These are phyloP conservation scores for Dioszegia aurantiaca DNA, from an alignment of 768 basidiomycete genomes.

Conservation along the genomic window DNA sequence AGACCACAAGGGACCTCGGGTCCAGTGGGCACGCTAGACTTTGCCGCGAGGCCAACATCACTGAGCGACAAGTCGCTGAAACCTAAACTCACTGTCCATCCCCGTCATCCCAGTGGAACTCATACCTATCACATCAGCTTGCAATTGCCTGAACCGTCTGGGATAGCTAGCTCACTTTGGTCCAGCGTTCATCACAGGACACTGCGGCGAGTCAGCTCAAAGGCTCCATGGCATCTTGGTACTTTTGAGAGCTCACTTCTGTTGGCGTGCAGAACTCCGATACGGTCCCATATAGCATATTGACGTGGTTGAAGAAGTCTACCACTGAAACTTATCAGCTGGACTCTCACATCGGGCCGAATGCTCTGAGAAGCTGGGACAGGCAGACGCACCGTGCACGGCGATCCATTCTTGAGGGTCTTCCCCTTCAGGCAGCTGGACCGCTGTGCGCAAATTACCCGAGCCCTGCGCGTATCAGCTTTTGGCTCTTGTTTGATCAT, in stretches of 20 bases:
- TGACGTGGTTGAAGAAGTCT: constrained; percentile 99
- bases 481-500: constrained; percentile 21
- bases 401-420: constrained; percentile 99
- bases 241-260: constrained; percentile 60
- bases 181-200: constrained; percentile 52
- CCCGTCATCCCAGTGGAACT: constrained; percentile 53
- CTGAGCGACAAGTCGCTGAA: too few relatives aligned
- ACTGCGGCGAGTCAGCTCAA: constrained; percentile 28
- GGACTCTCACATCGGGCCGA: not conserved
- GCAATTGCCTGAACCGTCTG: not conserved
- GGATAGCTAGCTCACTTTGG: constrained; percentile 39
- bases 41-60: too few relatives aligned
- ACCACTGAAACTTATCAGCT: constrained; percentile 64
- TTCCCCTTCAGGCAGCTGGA: constrained; percentile 92
- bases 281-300: constrained; percentile 97
- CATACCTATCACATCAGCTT: constrained; percentile 37
- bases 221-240: not conserved
- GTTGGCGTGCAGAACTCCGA: constrained; percentile 96
- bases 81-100: constrained; percentile 44
- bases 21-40: too few relatives aligned
- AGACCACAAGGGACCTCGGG: too few relatives aligned
- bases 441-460: constrained; percentile 87
- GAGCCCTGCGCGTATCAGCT: constrained; percentile 65
- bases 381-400: constrained; percentile 74
- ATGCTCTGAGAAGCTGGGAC: not conserved